Base-by-base conservation (phyloP, 1,284 basidiomycete species). In the Ustilago crameri region DNA sequence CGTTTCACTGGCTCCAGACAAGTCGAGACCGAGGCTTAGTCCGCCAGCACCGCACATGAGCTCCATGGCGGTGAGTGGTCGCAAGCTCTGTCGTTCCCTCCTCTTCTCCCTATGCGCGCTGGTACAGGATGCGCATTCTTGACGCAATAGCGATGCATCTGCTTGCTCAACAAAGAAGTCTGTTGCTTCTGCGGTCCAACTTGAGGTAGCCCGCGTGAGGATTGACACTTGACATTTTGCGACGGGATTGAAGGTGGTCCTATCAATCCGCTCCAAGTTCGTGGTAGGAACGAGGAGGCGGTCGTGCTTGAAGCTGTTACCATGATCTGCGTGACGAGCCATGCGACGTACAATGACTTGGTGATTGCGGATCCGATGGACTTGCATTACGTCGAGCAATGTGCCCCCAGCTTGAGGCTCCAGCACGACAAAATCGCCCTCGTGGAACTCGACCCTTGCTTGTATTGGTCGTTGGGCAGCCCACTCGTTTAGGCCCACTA, bases 21-120 rank as follows among this genome's bases (percentile, higher is more conserved):
- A 53, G 4, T 57, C 60, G 3, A 73, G 48, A 1, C 69, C 69
- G 12, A 73, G 40, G 8, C 59, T 62, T 3, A 73, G 64, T 1
- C 69, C 69, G 10, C 69, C 69, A 10, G 64, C 59, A 3, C 69
- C 69, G 17, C 55, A 63, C 55, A 73, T 68, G 14, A 73, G 34
- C 35, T 73, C 69, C 48, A 68, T 47, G 0, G 30, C 43, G 2
- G 5, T 38, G 9, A 72, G 51, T 5, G 40, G 58, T 3, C 34
- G 0, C 24, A 26, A 24, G 4, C 9, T 15, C 1, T 37, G 51
- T 12, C 22, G 24, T 14, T n/a, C 4, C 22, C 42, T 40, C 17
- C 51, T n/a, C 22, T 50, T 9, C 17, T 50, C 15, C 14, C 49
- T 37, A 3, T 40, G n/a, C 2, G 14, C 23, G 0, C 5, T 14